Conservation (phyloP, 164 flowering plant genomes). For the Nymphaea thermarum region DNA sequence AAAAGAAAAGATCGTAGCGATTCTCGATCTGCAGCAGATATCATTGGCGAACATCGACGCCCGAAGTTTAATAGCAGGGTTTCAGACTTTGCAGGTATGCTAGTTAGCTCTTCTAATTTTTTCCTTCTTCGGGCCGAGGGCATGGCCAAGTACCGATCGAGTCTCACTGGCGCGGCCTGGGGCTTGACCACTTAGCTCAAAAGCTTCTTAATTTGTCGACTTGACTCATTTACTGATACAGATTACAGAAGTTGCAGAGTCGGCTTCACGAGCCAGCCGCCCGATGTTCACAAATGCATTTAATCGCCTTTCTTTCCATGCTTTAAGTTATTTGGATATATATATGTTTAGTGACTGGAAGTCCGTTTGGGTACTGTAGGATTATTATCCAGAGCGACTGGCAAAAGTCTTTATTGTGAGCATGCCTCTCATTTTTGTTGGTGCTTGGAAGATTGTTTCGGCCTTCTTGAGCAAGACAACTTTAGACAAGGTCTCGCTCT, state of each 20-base stretch:
- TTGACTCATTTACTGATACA: too few relatives aligned
- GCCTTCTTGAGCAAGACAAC: conserved; percentile 76
- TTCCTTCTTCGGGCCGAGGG: too few relatives aligned
- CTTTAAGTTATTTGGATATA: too few relatives aligned
- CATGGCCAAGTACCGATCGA: too few relatives aligned
- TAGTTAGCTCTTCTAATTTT: background rate
- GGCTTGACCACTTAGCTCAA: too few relatives aligned
- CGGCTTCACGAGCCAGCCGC: too few relatives aligned
- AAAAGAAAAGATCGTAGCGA: conserved; percentile 57
- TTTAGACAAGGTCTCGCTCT: conserved; percentile 39
- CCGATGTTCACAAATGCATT: too few relatives aligned
- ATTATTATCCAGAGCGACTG: conserved; percentile 82
- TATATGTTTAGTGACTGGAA: too few relatives aligned
- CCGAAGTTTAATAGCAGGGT: conserved; percentile 70
- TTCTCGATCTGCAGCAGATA: conserved; percentile 56
- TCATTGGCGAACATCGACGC: conserved; percentile 57
- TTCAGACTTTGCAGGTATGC: conserved; percentile 77
- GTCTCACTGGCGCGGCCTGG: too few relatives aligned
- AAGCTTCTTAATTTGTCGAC: too few relatives aligned
- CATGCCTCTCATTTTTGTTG: conserved; percentile 76
- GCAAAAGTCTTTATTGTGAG: conserved; percentile 42
- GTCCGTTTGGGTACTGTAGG: conserved; percentile 19
- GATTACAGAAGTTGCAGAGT: too few relatives aligned
- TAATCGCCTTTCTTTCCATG: too few relatives aligned
- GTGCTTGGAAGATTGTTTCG: conserved; percentile 67